Evolutionary conservation across 2,329 filamentous ascomycete species (phyloP), one percentile per base, ranked within the genome.

Genomic region (Thelonectria blattea): DNA sequence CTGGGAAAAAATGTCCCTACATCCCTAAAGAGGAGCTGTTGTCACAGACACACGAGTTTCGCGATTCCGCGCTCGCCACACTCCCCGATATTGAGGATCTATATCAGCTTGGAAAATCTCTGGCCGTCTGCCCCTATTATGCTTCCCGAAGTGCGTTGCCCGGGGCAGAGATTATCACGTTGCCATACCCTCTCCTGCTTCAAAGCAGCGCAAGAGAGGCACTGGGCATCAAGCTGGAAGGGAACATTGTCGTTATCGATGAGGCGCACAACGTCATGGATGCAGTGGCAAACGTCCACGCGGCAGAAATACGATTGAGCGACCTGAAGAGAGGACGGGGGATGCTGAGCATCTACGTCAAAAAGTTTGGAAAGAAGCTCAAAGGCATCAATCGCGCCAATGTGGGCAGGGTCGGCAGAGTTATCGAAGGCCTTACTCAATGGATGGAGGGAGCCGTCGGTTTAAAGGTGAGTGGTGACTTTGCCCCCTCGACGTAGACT

Each of bases 221-320:
- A 0, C 82, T 99, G 0, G 90, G 91, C 0, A 88, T 99, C 45
- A 94, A 90, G 22, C 77, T 99, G 9, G 93, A 96, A 68, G 88
- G 88, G 5, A 95, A 96, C 71, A 83, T 99, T 0, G 88, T 99
- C n/a, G 91, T 99, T 24, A 91, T 99, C 49, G 95, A 99, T 68
- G 95, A 99, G 79, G 95, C 95, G 0, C 95, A 99, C 74, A 99
- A 99, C 72, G 85, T 99, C 53, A 97, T 97, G 90, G 93, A 97
- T 74, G 93, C 94, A 0, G 92, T 99, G 47, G 86, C 92, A 15
- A 90, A 88, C 47, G 95, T 97, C 34, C 88, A 97, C 73, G 93
- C 93, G 0, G 87, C 92, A 0, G 87, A 91, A 37, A 83, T 98
- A 18, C 86, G 86, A 2, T 79, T 96, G 4, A 79, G 80, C 24